Base-by-base conservation (phyloP, 371 early-diverging fungal genomes). In the Nematocida parisii region DNA sequence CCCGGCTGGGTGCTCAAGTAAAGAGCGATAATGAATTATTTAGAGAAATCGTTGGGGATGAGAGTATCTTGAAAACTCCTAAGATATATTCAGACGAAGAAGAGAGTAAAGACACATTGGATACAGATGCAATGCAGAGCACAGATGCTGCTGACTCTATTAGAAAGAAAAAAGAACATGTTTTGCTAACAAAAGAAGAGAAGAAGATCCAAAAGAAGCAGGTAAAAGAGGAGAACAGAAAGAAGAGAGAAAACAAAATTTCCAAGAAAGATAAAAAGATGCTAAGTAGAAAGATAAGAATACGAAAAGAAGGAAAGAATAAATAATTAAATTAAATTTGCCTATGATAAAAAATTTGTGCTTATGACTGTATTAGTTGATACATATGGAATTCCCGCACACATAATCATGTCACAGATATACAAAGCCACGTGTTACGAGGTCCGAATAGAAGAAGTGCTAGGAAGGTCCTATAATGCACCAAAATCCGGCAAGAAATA, bases 1-100 rank as follows among this genome's bases (percentile, higher is more conserved):
- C 90, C 39, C 91, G 68, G 46, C 73, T 68, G 61, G 83, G 84
- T 15, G 83, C 83, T 1, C 7, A 50, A 2, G 71, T 83, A n/a
- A 24, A 45, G 20, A 58, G 55, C 33, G 47, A 66, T 11, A 72
- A 80, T 71, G 83, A 81, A 46, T 13, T 87, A 5, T 85, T 85
- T 82, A 82, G 71, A 66, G 68, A 82, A 45, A 66, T 87, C 7
- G 84, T 83, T 4, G 73, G 84, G 24, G 46, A 39, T 4, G 75
- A 73, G 52, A 82, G 85, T 39, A 84, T 47, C 11, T 33, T 66
- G 11, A 54, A 44, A n/a, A 13, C 52, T 9, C 52, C 52, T 1
- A 50, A 33, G 33, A 33, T 33, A 33, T 33, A 9, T 18, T 18
- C 52, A 9, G 52, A 50, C 0, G 18, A 13, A 50, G 52, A 50